Conservation (phyloP, 1,284 basidiomycete genomes). For the Ustilago loliicola region DNA sequence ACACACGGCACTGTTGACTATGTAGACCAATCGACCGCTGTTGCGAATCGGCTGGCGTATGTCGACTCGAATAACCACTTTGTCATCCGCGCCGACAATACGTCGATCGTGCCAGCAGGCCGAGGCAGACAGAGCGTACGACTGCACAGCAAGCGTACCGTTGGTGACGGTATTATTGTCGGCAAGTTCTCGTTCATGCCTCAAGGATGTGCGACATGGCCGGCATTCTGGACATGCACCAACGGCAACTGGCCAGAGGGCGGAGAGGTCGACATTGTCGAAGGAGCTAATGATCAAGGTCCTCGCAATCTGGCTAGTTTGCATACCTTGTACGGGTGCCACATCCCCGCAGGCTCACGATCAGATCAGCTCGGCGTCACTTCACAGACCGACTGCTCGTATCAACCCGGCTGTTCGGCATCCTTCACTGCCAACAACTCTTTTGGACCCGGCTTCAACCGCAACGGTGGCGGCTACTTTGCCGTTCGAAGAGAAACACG, state of each 20-base stretch:
- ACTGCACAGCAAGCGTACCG: slow-evolving; percentile 45
- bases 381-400: slow-evolving; percentile 43
- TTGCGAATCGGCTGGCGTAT: slow-evolving; percentile 27
- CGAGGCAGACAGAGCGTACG: slow-evolving; percentile 42
- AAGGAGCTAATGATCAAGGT: slow-evolving; percentile 59
- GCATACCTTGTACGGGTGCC: slow-evolving; percentile 51
- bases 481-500: slow-evolving; percentile 55
- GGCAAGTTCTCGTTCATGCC: slow-evolving; percentile 51
- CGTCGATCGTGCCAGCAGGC: slow-evolving; percentile 16
- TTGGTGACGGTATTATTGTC: slow-evolving; percentile 54
- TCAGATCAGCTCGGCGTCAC: slow-evolving; percentile 39
- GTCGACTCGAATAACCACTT: slow-evolving; percentile 44
- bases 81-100: slow-evolving; percentile 56
- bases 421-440: slow-evolving; percentile 34
- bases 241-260: slow-evolving; percentile 51
- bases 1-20: slow-evolving; percentile 55
- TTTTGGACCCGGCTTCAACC: slow-evolving; percentile 54
- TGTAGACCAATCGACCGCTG: slow-evolving; percentile 41
- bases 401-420: slow-evolving; percentile 60
- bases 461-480: slow-evolving; percentile 60
- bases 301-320: slow-evolving; percentile 53
- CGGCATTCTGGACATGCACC: slow-evolving; percentile 64
- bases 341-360: slow-evolving; percentile 26
- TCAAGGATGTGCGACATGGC: slow-evolving; percentile 62
- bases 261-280: slow-evolving; percentile 63